Evolutionary conservation across 148 eudicot species (phyloP), one percentile per base, ranked within the genome.

Genomic region (Diospyros lotus): DNA sequence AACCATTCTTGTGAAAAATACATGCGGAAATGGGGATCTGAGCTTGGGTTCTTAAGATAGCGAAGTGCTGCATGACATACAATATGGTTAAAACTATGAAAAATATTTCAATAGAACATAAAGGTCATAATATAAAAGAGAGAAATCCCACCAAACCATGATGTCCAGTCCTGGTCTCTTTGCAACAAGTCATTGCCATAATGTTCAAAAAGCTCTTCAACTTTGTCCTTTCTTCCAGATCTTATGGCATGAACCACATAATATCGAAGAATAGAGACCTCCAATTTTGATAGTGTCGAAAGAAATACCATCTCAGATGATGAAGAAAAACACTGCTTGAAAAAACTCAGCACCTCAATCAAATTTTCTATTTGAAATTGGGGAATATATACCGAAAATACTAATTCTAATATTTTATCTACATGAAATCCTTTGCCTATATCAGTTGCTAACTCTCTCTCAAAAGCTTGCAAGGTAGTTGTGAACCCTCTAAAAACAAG

Each of bases 401-500:
- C 85, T 72, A 94, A 85, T 73, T 94, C 93, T 68, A 94, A 73
- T 77, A 94, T 86, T 91, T 85, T 92, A 9, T 94, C 97, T 77
- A 88, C 93, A 73, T 92, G 92, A 76, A 92, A 94, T 17, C 81
- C 87, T 84, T 87, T 88, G 76, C 96, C 98, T 58, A 94, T 70
- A 80, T 92, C 98, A 28, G 93, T 92, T 68, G 78, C 82, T 45
- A 92, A 72, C 80, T 94, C 97, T 81, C 86, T 86, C 77, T 86
- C 93, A 77, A 86, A 89, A 64, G 92, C 78, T 81, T 94, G 96
- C 70, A 94, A 77, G 72, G 95, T 94, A 66, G 71, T 86, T 71
- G 97, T 94, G 78, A 94, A 94, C 68, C 98, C 96, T 84, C 98
- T 86, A 71, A 91, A 94, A 67, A 89, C 88, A 18, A 94, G 91